Evolutionary conservation across 1,284 basidiomycete genomes (phyloP).

Genomic region (Chondrostereum purpureum): DNA sequence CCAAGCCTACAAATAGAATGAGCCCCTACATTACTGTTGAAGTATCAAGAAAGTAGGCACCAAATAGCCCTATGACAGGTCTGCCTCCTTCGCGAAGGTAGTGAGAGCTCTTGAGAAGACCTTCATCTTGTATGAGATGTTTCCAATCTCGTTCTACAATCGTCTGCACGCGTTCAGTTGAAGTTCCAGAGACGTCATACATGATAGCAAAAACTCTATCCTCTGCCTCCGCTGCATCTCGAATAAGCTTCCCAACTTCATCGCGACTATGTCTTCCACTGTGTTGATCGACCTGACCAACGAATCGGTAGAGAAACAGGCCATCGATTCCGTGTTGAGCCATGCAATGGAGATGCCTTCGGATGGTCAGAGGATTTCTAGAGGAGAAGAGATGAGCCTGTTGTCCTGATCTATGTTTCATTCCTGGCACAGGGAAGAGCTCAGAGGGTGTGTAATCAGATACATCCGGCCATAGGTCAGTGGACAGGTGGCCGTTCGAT

Average conservation of each 20-base stretch:
- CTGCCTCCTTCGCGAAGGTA: slow-evolving; percentile 61
- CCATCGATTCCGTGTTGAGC: slow-evolving; percentile 70
- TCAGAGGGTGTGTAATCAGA: slow-evolving; percentile 64
- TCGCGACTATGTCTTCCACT: slow-evolving; percentile 57
- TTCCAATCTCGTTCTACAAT: slow-evolving; percentile 62
- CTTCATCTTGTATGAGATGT: slow-evolving; percentile 54
- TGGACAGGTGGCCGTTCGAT: slow-evolving; percentile 56
- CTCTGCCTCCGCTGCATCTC: slow-evolving; percentile 66
- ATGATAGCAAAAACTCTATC: slow-evolving; percentile 73
- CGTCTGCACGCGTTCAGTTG: slow-evolving; percentile 47
- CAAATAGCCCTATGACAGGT: slow-evolving; percentile 66
- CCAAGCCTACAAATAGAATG: slow-evolving; percentile 43
- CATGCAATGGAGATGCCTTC: slow-evolving; percentile 76
- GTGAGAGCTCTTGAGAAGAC: slow-evolving; percentile 59
- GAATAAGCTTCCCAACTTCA: slow-evolving; percentile 61
- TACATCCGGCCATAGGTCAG: slow-evolving; percentile 70
- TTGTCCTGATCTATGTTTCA: slow-evolving; percentile 45
- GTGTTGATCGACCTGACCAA: slow-evolving; percentile 51
- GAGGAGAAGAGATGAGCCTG: slow-evolving; percentile 69
- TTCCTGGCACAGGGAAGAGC: slow-evolving; percentile 57
- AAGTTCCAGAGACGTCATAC: slow-evolving; percentile 69
- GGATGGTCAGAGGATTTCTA: slow-evolving; percentile 62
- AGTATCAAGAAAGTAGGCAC: slow-evolving; percentile 25
- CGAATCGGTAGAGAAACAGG: slow-evolving; percentile 70
- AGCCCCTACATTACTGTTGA: neutral